Evolutionary conservation across 2,329 filamentous ascomycete genomes (phyloP), one percentile per base, ranked within the genome.

Genomic region (Cryphonectria radicalis): DNA sequence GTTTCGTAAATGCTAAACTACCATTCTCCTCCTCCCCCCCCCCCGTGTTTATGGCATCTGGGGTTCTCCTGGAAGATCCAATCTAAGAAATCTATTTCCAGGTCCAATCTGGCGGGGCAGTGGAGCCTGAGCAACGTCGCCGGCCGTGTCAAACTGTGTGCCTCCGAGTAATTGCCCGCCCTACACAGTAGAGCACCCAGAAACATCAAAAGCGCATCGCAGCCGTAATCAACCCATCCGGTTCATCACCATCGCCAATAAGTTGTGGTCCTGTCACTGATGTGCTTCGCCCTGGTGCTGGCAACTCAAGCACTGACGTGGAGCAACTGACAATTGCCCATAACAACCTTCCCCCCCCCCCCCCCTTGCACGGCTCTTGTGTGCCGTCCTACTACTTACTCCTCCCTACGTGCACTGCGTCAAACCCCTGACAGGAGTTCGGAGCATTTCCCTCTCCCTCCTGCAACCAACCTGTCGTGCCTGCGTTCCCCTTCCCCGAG

Each of bases 11-110:
- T 37, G 71, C 63, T 17, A 35, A 65, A 43, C 60, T 57, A 66
- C 59, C 68, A 59, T 66, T 28, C 13, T 59, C n/a, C n/a, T n/a
- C n/a, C n/a, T 62, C 46, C 50, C 59, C 59, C 43, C 42, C 43
- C 43, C 43, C 43, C 32, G 32, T 7, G 46, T 50, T n/a, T 8
- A 59, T 8, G 55, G 14, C 25, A 60, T 65, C 68, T 66, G 63
- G 68, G 68, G 25, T 63, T 66, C 67, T 63, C 69, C 63, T 67
- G 65, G 69, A 67, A 62, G 63, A 71, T 69, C 69, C 69, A 71
- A 71, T 73, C 66, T 71, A 53, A 66, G 66, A 53, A 42, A 65
- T 68, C 63, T 73, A 73, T 73, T 73, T 73, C 68, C 5, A 69
- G 69, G 69, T 63, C 65, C 43, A 43, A 62, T 35, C 46, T 22